phyloP scores from a whole-genome alignment of 805 yeast genomes.

The Ogataea nakhonphanomensis region DNA sequence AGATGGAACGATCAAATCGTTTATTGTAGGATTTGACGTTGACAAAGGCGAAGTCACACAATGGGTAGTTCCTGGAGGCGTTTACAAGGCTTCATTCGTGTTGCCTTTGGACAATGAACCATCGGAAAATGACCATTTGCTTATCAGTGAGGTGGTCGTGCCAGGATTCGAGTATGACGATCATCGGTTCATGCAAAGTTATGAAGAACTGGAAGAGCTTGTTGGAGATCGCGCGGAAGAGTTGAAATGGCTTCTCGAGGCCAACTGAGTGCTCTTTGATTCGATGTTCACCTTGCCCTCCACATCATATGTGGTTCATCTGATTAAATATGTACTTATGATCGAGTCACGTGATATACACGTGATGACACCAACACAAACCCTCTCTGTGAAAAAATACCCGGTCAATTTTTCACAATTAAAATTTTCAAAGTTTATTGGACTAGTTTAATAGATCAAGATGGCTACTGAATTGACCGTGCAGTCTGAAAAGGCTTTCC shows the following conservation, averaged over 20 bases:
- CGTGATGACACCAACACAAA: neutral
- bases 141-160: conserved; percentile 56
- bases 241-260: conserved; percentile 37
- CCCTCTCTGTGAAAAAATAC: conserved; percentile 8
- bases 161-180: conserved; percentile 60
- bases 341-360: conserved; percentile 4
- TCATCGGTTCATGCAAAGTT: conserved; percentile 41
- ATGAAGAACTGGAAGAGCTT: conserved; percentile 30
- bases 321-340: too few relatives aligned
- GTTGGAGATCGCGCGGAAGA: conserved; percentile 38
- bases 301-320: too few relatives aligned
- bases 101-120: conserved; percentile 32
- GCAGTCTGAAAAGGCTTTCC: conserved; percentile 99
- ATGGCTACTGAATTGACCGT: conserved; percentile 99
- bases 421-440: conserved; percentile 13
- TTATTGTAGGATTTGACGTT: conserved; percentile 50
- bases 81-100: conserved; percentile 53
- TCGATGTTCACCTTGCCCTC: too few relatives aligned
- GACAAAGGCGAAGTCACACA: conserved; percentile 48
- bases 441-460: conserved; percentile 35
- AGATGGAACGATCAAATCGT: conserved; percentile 45
- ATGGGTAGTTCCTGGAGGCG: conserved; percentile 64
- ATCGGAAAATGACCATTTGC: conserved; percentile 37
- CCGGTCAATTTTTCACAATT: conserved; percentile 10
- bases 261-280: neutral